phyloP scores from a whole-genome alignment of 257 asterid genomes.

The Solanum ossicruentum region DNA sequence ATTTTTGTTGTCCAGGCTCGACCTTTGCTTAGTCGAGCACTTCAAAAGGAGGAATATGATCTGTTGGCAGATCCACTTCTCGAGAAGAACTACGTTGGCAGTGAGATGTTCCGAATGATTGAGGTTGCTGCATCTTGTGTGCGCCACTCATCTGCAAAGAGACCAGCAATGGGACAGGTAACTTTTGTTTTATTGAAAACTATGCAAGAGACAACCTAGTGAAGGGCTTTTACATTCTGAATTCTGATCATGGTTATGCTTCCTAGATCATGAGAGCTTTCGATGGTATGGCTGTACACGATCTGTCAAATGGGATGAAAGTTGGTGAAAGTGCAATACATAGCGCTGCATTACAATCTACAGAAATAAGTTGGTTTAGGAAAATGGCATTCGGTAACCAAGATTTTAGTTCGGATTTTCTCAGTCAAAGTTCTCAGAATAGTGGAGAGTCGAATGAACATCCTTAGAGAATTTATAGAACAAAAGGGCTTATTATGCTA shows the following conservation, averaged over 20 bases:
- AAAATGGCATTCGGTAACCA: slow-evolving; percentile 83
- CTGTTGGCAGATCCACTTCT: slow-evolving; percentile 71
- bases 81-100: slow-evolving; percentile 34
- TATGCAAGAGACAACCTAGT: background rate
- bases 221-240: background rate
- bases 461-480: background rate
- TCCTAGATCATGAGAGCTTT: slow-evolving; percentile 79
- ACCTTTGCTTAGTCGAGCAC: slow-evolving; percentile 61
- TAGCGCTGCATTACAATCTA: slow-evolving; percentile 70
- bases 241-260: background rate
- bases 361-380: slow-evolving; percentile 60
- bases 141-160: slow-evolving; percentile 72
- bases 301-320: slow-evolving; percentile 81
- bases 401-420: slow-evolving; percentile 55
- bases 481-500: background rate
- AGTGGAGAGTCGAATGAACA: slow-evolving; percentile 17
- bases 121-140: slow-evolving; percentile 95
- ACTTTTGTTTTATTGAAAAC: background rate
- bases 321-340: slow-evolving; percentile 73
- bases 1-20: slow-evolving; percentile 56
- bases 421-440: slow-evolving; percentile 29
- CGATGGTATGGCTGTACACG: slow-evolving; percentile 44
- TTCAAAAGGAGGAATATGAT: slow-evolving; percentile 44
- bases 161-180: slow-evolving; percentile 96
- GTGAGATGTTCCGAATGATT: slow-evolving; percentile 60